These are phyloP conservation scores for Coelastrella sp. DNA, from an alignment of 139 green algal species.

Conservation along the genomic window DNA sequence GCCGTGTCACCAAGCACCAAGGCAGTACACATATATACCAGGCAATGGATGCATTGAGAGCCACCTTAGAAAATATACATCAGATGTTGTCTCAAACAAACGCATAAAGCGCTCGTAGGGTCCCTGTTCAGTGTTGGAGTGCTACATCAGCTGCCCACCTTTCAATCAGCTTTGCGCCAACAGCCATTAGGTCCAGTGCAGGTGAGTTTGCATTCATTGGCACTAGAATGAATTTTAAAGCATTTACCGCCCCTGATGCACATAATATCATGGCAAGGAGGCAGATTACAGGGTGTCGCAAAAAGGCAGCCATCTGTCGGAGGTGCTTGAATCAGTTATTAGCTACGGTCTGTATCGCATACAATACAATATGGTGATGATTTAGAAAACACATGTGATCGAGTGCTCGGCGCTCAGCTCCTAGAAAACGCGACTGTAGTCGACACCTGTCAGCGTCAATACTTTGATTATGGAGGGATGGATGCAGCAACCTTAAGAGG, in stretches of 20 bases:
- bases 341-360: too few relatives aligned
- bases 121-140: background rate
- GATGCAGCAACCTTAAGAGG: too few relatives aligned
- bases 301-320: background rate
- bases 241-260: background rate
- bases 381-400: too few relatives aligned
- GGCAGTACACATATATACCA: too few relatives aligned
- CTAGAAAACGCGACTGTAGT: too few relatives aligned
- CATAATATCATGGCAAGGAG: background rate
- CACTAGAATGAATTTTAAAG: background rate
- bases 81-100: background rate
- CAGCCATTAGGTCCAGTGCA: background rate
- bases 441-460: too few relatives aligned
- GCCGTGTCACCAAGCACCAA: too few relatives aligned
- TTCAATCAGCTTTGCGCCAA: background rate
- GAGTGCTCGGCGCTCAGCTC: too few relatives aligned
- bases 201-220: conserved; percentile 1
- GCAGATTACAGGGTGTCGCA: background rate
- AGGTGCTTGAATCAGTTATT: background rate
- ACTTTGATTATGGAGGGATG: too few relatives aligned
- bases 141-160: background rate
- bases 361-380: too few relatives aligned
- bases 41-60: background rate
- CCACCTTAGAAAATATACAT: background rate
- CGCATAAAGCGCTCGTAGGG: background rate